Percentiles rank a stretch among this genome's conserved stretches.
phyloP scores from a whole-genome alignment of 2,329 filamentous ascomycete genomes.

The Pseudogymnoascus sp. region DNA sequence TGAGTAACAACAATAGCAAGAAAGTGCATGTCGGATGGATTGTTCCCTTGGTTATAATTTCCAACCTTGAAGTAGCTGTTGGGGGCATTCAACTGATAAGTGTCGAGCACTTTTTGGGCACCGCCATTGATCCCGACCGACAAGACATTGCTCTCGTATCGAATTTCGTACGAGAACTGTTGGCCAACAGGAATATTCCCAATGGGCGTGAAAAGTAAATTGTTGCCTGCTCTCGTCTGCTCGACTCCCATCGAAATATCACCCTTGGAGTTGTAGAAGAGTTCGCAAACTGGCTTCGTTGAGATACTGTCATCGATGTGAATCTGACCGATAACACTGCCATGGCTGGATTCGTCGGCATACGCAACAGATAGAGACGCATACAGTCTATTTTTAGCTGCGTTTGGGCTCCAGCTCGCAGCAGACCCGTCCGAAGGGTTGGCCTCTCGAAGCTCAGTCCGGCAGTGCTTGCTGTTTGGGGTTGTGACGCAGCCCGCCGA shows the following conservation, averaged over 20 bases:
- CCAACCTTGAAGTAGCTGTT: conserved; percentile 36
- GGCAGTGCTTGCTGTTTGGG: conserved; percentile 37
- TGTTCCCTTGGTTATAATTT: conserved; percentile 34
- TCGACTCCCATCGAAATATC: conserved; percentile 36
- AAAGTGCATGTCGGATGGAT: conserved; percentile 24
- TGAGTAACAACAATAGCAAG: conserved; percentile 12
- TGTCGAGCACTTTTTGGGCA: conserved; percentile 24
- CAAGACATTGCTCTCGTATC: conserved; percentile 33
- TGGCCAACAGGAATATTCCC: conserved; percentile 31
- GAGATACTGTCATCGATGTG: conserved; percentile 35
- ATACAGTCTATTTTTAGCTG: conserved; percentile 31
- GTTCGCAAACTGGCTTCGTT: conserved; percentile 36
- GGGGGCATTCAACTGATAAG: conserved; percentile 28
- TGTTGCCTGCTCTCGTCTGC: conserved; percentile 30
- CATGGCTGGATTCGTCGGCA: conserved; percentile 32
- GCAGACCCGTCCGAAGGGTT: conserved; percentile 21
- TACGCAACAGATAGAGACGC: conserved; percentile 28
- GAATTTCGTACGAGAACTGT: conserved; percentile 35
- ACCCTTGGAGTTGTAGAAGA: conserved; percentile 35
- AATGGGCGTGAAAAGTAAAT: conserved; percentile 30
- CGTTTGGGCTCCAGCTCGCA: conserved; percentile 31
- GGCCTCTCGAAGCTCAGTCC: conserved; percentile 37
- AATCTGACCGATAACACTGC: conserved; percentile 37
- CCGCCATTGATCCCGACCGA: conserved; percentile 31
- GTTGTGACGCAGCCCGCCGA: conserved; percentile 35